Conservation (phyloP, 257 asterid genomes). For the Anisodus acutangulus region DNA sequence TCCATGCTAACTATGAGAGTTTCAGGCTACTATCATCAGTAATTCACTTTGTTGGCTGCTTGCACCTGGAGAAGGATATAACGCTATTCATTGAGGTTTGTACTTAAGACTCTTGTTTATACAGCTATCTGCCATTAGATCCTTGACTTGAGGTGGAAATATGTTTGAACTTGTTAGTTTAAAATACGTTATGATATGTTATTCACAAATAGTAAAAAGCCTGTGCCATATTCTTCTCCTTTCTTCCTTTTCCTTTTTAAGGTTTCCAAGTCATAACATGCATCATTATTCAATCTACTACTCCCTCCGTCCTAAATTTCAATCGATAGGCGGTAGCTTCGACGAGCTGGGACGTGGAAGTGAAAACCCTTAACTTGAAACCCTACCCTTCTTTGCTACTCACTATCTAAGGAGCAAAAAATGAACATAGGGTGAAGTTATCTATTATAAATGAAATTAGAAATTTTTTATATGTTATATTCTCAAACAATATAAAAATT, state of each 20-base stretch:
- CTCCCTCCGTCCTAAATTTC: not conserved
- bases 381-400: too few species aligned
- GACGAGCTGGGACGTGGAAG: too few species aligned
- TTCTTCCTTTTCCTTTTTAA: not conserved
- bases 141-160: not conserved
- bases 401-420: too few species aligned
- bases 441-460: too few species aligned
- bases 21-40: constrained; percentile 65
- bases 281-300: not conserved
- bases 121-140: not conserved
- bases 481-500: too few species aligned
- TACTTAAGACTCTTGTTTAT: constrained; percentile 23
- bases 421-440: too few species aligned
- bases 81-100: constrained; percentile 58
- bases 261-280: not conserved
- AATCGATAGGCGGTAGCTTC: too few species aligned
- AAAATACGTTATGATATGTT: not conserved
- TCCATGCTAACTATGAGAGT: constrained; percentile 35
- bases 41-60: constrained; percentile 54
- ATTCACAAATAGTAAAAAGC: not conserved
- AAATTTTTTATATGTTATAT: too few species aligned
- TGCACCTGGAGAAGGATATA: constrained; percentile 57
- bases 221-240: not conserved
- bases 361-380: too few species aligned
- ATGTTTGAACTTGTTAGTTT: not conserved